A percentile compares a stretch with the other conserved stretches of the same genome.
These are phyloP conservation scores for Dactylellina parvicollis DNA, from an alignment of 2,329 filamentous ascomycete genomes.

Conservation along the genomic window DNA sequence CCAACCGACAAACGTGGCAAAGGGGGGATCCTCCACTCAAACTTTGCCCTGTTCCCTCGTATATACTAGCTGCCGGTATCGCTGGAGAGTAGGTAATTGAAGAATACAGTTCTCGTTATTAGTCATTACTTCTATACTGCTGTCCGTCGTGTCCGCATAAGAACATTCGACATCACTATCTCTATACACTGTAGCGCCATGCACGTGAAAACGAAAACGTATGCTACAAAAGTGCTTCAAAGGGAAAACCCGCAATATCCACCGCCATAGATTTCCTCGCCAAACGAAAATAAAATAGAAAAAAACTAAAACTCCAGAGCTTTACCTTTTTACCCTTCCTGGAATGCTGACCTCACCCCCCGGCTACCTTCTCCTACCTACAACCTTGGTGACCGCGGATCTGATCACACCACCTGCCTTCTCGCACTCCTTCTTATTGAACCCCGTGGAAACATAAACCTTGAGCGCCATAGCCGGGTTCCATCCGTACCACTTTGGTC, in stretches of 20 bases:
- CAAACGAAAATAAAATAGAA: too few relatives aligned
- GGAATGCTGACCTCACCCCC: not conserved
- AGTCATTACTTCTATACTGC: constrained; percentile 51
- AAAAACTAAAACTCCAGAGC: constrained; percentile 1
- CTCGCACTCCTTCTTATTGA: constrained; percentile 94
- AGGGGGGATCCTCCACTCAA: constrained; percentile 32
- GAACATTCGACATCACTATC: constrained; percentile 25
- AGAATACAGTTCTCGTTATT: constrained; percentile 38
- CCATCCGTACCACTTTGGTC: constrained; percentile 75
- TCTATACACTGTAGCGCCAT: constrained; percentile 14
- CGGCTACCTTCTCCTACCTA: constrained; percentile 65
- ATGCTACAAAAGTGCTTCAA: constrained; percentile 2
- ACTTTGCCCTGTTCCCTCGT: not conserved
- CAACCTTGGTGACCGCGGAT: constrained; percentile 92
- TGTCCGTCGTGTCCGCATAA: constrained; percentile 44
- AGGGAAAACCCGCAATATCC: not conserved
- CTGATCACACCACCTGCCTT: constrained; percentile 88
- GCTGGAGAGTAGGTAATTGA: constrained; percentile 7
- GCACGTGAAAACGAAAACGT: not conserved
- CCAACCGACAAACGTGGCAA: constrained; percentile 48
- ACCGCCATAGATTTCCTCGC: constrained; percentile 5
- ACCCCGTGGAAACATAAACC: constrained; percentile 84
- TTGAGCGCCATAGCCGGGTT: constrained; percentile 77
- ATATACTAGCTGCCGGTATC: constrained; percentile 30
- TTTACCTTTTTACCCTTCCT: not conserved